These are phyloP conservation scores for Pleurotus platypus DNA, from an alignment of 768 basidiomycete species.

Conservation along the genomic window DNA sequence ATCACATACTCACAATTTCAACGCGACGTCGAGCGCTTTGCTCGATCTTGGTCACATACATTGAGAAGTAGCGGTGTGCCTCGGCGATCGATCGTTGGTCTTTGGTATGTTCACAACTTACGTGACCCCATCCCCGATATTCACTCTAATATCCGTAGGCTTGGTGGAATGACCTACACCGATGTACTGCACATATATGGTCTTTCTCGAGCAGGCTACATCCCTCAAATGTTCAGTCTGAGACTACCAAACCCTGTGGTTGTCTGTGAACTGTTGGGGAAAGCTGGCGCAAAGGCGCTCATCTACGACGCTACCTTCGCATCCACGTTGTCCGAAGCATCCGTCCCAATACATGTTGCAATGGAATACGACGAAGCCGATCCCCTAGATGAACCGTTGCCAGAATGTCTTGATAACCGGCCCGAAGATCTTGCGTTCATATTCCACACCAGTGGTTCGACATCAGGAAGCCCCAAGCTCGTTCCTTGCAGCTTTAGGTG, in stretches of 20 bases:
- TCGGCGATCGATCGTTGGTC: conserved; percentile 59
- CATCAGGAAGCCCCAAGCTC: conserved; percentile 80
- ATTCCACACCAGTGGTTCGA: conserved; percentile 81
- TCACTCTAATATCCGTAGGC: conserved; percentile 37
- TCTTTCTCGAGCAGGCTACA: conserved; percentile 70
- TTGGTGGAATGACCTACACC: conserved; percentile 67
- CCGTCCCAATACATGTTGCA: conserved; percentile 46
- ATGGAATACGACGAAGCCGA: conserved; percentile 34
- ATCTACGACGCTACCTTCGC: conserved; percentile 60
- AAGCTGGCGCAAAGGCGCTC: conserved; percentile 59
- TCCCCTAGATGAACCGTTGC: conserved; percentile 34
- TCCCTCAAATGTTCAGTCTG: conserved; percentile 76
- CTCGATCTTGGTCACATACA: conserved; percentile 58
- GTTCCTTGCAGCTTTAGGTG: conserved; percentile 69
- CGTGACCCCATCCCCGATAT: conserved; percentile 1
- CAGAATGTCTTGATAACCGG: conserved; percentile 32
- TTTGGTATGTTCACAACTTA: conserved; percentile 50
- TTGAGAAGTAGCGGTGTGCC: conserved; percentile 44
- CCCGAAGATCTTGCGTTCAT: conserved; percentile 53
- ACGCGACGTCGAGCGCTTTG: conserved; percentile 60
- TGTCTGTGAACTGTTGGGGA: conserved; percentile 65
- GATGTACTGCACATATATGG: conserved; percentile 76
- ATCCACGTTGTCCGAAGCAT: conserved; percentile 38
- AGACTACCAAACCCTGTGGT: conserved; percentile 72
- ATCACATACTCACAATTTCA: conserved; percentile 66